Evolutionary conservation across 2,329 filamentous ascomycete species (phyloP).

Genomic region (Fusarium mundagurra): DNA sequence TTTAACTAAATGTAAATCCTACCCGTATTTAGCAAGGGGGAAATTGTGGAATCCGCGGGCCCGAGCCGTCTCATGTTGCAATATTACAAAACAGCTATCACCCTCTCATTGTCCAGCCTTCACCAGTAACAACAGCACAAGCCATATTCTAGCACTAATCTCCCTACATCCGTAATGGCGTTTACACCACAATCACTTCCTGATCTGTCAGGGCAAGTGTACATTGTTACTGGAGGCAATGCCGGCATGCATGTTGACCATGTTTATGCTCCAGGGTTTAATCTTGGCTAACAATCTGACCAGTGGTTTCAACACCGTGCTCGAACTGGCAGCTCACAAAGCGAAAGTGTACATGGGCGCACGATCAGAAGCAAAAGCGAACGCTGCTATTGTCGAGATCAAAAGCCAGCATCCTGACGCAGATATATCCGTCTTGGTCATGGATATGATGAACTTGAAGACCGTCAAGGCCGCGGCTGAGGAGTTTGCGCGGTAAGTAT

Average conservation of each 20-base stretch:
- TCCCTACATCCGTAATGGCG: neutral
- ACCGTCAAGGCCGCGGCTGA: neutral
- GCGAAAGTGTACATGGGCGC: constrained; percentile 16
- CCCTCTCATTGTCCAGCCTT: neutral
- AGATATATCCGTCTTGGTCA: neutral
- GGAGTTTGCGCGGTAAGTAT: neutral
- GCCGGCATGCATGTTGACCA: neutral
- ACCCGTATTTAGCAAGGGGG: neutral
- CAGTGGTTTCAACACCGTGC: constrained; percentile 1
- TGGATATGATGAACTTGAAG: neutral
- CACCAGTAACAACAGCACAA: neutral
- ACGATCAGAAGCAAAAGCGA: neutral
- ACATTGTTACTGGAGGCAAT: constrained; percentile 3
- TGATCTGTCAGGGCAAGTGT: neutral
- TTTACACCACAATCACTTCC: constrained; percentile 3
- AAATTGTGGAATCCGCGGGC: neutral
- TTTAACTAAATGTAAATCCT: no score
- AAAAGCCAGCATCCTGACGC: neutral
- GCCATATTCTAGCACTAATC: neutral
- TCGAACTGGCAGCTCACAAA: neutral
- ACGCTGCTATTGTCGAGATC: neutral
- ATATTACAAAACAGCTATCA: neutral
- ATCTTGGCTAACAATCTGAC: neutral
- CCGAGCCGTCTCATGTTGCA: neutral
- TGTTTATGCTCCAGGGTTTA: no score